Percentiles rank a stretch among this genome's conserved stretches.
These are phyloP conservation scores for Arachnopeziza araneosa DNA, from an alignment of 2,329 filamentous ascomycete genomes.

Conservation along the genomic window DNA sequence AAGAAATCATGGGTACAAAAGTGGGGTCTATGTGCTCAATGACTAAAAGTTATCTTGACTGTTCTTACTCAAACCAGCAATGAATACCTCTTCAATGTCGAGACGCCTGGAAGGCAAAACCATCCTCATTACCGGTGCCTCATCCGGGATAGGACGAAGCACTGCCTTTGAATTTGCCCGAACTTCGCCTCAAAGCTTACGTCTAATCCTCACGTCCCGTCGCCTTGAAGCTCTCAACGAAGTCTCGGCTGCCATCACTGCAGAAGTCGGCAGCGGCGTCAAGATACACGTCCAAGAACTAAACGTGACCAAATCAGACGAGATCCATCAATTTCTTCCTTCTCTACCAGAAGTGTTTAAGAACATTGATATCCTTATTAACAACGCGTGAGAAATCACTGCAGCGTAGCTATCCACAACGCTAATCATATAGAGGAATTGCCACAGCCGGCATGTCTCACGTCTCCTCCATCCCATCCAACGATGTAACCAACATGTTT, in stretches of 20 bases:
- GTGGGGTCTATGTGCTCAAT: too few relatives aligned
- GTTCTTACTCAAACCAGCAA: slow-evolving; percentile 26
- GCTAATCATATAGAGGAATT: slow-evolving; percentile 57
- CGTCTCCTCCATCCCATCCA: slow-evolving; percentile 74
- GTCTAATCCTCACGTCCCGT: slow-evolving; percentile 83
- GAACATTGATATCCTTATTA: slow-evolving; percentile 83
- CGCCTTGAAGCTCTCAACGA: slow-evolving; percentile 72
- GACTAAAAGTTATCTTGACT: too few relatives aligned
- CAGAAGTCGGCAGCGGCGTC: slow-evolving; percentile 69
- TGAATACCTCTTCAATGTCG: slow-evolving; percentile 61
- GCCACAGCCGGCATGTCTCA: slow-evolving; percentile 76
- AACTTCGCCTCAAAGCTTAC: slow-evolving; percentile 71
- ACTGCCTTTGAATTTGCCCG: slow-evolving; percentile 90
- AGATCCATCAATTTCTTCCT: slow-evolving; percentile 67
- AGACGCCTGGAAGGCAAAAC: slow-evolving; percentile 93
- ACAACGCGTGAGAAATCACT: slow-evolving; percentile 72
- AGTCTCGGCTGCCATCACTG: slow-evolving; percentile 68
- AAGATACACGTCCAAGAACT: too few relatives aligned
- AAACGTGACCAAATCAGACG: slow-evolving; percentile 75
- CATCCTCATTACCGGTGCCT: slow-evolving; percentile 84
- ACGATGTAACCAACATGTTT: slow-evolving; percentile 85
- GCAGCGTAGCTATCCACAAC: slow-evolving; percentile 2
- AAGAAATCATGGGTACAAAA: too few relatives aligned
- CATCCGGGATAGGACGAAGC: slow-evolving; percentile 80
- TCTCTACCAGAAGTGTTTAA: slow-evolving; percentile 75